Percentiles rank a stretch among this genome's conserved stretches.
These are phyloP conservation scores for Penicillium palitans DNA, from an alignment of 2,329 filamentous ascomycete genomes.

Conservation along the genomic window DNA sequence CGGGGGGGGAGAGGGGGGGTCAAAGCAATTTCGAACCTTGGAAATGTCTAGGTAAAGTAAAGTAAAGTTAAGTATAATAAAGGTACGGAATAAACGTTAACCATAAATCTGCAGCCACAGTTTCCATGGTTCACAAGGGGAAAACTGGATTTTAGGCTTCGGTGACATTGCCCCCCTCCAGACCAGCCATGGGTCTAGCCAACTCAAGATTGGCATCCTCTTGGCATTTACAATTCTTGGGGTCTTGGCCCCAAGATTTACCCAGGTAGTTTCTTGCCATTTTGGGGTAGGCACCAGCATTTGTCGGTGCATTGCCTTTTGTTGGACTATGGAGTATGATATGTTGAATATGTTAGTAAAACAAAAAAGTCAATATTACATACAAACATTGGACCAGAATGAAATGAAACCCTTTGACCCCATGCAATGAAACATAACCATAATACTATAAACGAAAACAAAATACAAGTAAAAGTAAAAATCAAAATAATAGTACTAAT, in stretches of 20 bases:
- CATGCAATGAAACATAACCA: slow-evolving; percentile 7
- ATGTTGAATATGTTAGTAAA: background rate
- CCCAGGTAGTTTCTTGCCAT: background rate
- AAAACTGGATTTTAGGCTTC: slow-evolving; percentile 23
- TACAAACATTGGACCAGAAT: background rate
- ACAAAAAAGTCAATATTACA: background rate
- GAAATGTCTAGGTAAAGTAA: slow-evolving; percentile 6
- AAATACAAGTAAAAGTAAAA: background rate
- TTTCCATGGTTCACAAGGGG: slow-evolving; percentile 18
- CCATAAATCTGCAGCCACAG: slow-evolving; percentile 2
- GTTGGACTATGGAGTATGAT: background rate
- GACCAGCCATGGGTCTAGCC: background rate
- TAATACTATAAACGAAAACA: background rate
- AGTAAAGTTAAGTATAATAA: slow-evolving; percentile 6
- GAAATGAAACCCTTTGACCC: slow-evolving; percentile 4
- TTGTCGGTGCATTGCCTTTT: slow-evolving; percentile 1
- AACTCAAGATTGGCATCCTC: slow-evolving; percentile 12
- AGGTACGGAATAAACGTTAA: slow-evolving; percentile 11
- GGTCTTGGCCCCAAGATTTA: slow-evolving; percentile 15
- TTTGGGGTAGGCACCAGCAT: slow-evolving; percentile 13
- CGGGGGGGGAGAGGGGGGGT: background rate
- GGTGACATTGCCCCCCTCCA: slow-evolving; percentile 16
- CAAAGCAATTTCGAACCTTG: background rate
- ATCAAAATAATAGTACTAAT: background rate
- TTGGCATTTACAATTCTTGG: slow-evolving; percentile 21